These are phyloP conservation scores for Quercus tomentella DNA, from an alignment of 331 rosid species.

Conservation along the genomic window DNA sequence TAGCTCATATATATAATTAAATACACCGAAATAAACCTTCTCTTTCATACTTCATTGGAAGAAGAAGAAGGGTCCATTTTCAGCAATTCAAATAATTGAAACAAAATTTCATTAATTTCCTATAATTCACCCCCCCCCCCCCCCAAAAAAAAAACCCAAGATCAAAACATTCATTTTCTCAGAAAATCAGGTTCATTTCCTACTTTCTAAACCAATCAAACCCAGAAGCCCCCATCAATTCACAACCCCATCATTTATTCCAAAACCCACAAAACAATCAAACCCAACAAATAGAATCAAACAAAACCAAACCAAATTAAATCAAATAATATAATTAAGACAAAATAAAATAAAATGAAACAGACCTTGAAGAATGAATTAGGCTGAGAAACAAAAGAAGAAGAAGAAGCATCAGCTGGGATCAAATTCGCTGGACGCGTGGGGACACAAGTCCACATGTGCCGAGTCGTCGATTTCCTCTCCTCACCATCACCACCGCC, in stretches of 20 bases:
- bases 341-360: background rate
- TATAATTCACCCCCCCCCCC: background rate
- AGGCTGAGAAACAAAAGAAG: slow-evolving; percentile 26
- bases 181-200: background rate
- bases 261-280: background rate
- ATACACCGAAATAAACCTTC: too few species aligned
- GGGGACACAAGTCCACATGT: slow-evolving; percentile 95
- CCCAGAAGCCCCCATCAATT: background rate
- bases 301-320: background rate
- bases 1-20: too few species aligned
- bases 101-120: background rate
- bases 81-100: background rate
- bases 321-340: background rate
- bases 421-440: slow-evolving; percentile 45
- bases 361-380: slow-evolving; percentile 53
- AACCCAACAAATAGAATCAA: background rate
- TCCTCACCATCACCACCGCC: slow-evolving; percentile 57
- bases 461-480: slow-evolving; percentile 76
- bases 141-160: background rate
- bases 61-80: background rate
- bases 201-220: background rate
- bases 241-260: background rate
- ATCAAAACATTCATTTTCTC: background rate
- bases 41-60: too few species aligned
- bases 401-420: slow-evolving; percentile 44